Evolutionary conservation across 768 basidiomycete genomes (phyloP), one percentile per base, ranked within the genome.

Genomic region (Auriscalpium vulgare): DNA sequence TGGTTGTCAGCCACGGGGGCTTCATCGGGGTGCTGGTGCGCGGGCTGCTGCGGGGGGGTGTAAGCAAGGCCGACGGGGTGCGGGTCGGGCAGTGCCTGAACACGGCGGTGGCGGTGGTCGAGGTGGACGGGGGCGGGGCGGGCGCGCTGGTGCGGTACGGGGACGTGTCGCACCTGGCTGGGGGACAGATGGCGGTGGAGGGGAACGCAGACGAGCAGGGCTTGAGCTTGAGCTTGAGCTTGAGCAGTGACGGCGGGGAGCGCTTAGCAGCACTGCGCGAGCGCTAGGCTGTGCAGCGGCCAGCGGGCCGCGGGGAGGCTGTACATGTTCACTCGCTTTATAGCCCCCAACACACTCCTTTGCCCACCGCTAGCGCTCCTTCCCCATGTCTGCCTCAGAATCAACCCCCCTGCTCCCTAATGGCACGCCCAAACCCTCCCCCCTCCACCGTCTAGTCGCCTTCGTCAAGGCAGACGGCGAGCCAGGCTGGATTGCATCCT

Each of bases 1-100:
- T 91, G 35, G 77, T 84, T 11, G 78, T 81, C 56, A 79, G 82
- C 44, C 88, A 91, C 55, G 86, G 86, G 2, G 86, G 79, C 0
- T 75, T 79, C 62, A 87, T 90, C 56, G 68, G 70, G 17, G 71
- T 73, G 34, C 72, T 90, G 53, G 71, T 85, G 56, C 71, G 72
- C 17, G 69, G 65, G 43, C 63, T 88, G 63, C 60, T 78, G n/a
- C 74, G 72, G 45, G 65, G 74, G 37, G 66, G 71, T 60, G 59
- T 78, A 51, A 60, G 54, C 49, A 72, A 71, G 53, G 74, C 66
- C 21, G 63, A 69, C 17, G 70, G 66, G 9, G 66, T 69, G 17
- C 51, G 38, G 23, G 56, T 63, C n/a, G 66, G 67, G 47, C 65
- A 63, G 50, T 81, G 78, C 64, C 67, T 69, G 53, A 88, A 87